Percentiles rank a stretch among this genome's conserved stretches.
Conservation (phyloP, 2,329 filamentous ascomycete genomes). For the Scolecobasidium constrictum region DNA sequence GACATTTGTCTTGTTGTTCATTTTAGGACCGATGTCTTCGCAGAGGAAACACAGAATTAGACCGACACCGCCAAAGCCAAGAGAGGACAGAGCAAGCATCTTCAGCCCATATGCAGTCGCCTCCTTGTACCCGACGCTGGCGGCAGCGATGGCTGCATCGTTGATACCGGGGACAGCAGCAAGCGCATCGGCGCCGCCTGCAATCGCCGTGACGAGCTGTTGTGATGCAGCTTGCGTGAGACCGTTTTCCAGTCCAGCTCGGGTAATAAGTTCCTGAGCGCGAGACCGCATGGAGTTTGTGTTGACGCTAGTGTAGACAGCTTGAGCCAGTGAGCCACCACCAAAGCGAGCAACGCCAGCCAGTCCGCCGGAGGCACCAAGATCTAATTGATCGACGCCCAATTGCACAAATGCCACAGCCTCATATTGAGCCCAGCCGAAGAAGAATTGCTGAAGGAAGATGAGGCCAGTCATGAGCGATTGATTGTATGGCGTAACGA, state of each 20-base stretch:
- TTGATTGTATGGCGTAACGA: constrained; percentile 30
- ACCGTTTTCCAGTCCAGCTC: constrained; percentile 10
- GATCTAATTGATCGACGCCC: constrained; percentile 33
- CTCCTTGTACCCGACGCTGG: constrained; percentile 19
- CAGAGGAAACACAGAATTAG: constrained; percentile 5
- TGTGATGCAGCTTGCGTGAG: constrained; percentile 11
- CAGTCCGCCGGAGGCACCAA: constrained; percentile 31
- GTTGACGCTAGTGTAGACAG: constrained; percentile 29
- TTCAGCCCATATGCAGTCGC: constrained; percentile 18
- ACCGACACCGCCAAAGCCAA: constrained; percentile 10
- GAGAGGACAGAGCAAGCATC: constrained; percentile 1
- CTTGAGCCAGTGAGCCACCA: constrained; percentile 19
- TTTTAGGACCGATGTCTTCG: constrained; percentile 13
- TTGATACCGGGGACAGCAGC: constrained; percentile 8
- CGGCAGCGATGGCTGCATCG: constrained; percentile 16
- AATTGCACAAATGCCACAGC: constrained; percentile 35
- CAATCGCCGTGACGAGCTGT: constrained; percentile 11
- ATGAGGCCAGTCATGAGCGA: constrained; percentile 33
- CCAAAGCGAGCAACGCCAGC: constrained; percentile 30
- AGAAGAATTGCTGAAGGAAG: constrained; percentile 32
- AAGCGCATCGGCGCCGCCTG: constrained; percentile 8
- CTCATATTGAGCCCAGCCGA: constrained; percentile 34
- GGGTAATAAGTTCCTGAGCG: not conserved
- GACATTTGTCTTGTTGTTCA: constrained; percentile 12
- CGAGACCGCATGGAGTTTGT: constrained; percentile 16